Evolutionary conservation across 768 basidiomycete genomes (phyloP), one percentile per base, ranked within the genome.

Genomic region (Agrocybe chaxingu): DNA sequence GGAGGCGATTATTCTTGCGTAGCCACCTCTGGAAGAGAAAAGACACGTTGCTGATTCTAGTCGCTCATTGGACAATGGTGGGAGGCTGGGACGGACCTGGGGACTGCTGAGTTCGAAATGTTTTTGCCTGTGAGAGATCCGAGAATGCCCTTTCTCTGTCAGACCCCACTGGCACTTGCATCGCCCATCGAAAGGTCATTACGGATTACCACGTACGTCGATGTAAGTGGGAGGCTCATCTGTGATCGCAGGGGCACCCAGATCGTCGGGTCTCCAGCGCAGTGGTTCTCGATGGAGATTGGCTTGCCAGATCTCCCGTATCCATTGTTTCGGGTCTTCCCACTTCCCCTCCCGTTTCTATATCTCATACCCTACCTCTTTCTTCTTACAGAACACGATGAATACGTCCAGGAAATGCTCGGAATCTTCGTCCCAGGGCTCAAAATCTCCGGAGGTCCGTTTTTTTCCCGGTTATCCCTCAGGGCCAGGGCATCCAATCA

Each of bases 321-420:
- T 64, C 74, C 74, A 61, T 63, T 72, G 57, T 72, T 69, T 69
- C 67, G 70, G 71, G 62, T 72, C 64, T 63, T 69, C 64, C 65
- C 65, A 64, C 61, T 58, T 52, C 43, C 47, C 31, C 51, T 41
- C 36, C 52, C 43, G 47, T 55, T 66, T 66, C 56, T 52, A 57
- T 42, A 62, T 56, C 62, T 56, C 57, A 50, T 60, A 41, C 57
- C 46, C 54, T 47, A 58, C 51, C 59, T 62, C 64, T 46, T 61
- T 57, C 57, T 58, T 60, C 55, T 55, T 54, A 52, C 52, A 61
- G 56, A 57, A 59, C 66, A 52, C 44, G 44, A 75, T 74, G 70
- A 55, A 60, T 51, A 66, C 68, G 60, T 57, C 63, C 57, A 58
- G 56, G 42, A 57, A 60, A 49, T 57, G 66, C 48, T 64, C 66